Conservation (phyloP, 2,329 filamentous ascomycete genomes). For the Camptophora hylomeconis region DNA sequence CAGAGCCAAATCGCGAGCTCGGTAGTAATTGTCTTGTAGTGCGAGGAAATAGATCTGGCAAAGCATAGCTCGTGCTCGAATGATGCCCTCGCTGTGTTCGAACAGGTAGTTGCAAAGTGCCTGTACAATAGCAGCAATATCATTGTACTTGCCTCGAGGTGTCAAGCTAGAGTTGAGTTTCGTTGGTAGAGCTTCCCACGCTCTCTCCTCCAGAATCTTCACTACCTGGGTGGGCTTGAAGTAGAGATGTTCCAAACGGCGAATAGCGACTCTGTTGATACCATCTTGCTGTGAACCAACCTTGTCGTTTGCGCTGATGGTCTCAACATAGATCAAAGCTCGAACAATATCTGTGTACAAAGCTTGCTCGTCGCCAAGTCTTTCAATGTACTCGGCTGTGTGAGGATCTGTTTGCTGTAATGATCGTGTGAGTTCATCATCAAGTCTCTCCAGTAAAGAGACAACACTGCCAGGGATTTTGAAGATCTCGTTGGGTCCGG, state of each 20-base stretch:
- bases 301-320: slow-evolving; percentile 49
- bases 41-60: slow-evolving; percentile 98
- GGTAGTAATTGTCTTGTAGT: slow-evolving; percentile 95
- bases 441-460: slow-evolving; percentile 85
- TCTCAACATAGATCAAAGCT: slow-evolving; percentile 77
- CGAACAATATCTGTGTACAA: slow-evolving; percentile 90
- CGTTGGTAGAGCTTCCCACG: slow-evolving; percentile 67
- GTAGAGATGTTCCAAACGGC: slow-evolving; percentile 91
- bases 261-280: slow-evolving; percentile 84
- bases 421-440: slow-evolving; percentile 95
- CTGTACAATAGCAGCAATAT: slow-evolving; percentile 66
- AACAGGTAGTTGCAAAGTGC: slow-evolving; percentile 92
- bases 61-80: slow-evolving; percentile 90
- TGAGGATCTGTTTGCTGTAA: slow-evolving; percentile 95
- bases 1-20: slow-evolving; percentile 95
- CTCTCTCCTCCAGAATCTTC: slow-evolving; percentile 84
- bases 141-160: slow-evolving; percentile 52
- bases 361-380: slow-evolving; percentile 76
- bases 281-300: slow-evolving; percentile 71
- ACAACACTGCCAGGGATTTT: slow-evolving; percentile 92
- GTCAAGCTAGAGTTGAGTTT: slow-evolving; percentile 68
- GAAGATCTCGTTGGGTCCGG: slow-evolving; percentile 61
- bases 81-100: slow-evolving; percentile 85
- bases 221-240: slow-evolving; percentile 96
- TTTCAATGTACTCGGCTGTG: slow-evolving; percentile 96